Evolutionary conservation across 805 yeast species (phyloP).

Genomic region (Cyberlindnera amylophila): DNA sequence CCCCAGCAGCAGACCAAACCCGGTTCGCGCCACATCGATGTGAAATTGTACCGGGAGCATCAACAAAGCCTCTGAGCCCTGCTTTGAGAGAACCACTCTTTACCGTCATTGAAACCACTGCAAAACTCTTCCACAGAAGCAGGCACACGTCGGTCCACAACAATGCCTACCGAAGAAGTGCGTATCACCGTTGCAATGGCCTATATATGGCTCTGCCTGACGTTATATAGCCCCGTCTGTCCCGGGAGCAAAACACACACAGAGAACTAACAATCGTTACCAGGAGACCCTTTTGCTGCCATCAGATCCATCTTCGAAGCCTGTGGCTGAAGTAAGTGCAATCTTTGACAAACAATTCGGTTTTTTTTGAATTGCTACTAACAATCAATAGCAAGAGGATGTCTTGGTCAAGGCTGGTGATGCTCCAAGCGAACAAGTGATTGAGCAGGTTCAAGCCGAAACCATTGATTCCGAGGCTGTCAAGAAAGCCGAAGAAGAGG

Average conservation of each 20-base stretch:
- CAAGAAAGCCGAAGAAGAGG: slow-evolving; percentile 26
- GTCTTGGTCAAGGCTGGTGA: slow-evolving; percentile 16
- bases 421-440: background rate
- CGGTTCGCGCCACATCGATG: slow-evolving; percentile 10
- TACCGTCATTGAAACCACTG: background rate
- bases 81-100: background rate
- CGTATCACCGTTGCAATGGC: background rate
- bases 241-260: background rate
- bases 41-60: slow-evolving; percentile 10
- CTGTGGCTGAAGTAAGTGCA: slow-evolving; percentile 20
- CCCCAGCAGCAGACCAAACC: background rate
- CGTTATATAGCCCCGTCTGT: background rate
- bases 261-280: slow-evolving; percentile 2
- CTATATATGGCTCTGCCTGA: no score
- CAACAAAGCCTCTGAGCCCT: slow-evolving; percentile 4
- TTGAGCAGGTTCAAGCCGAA: slow-evolving; percentile 8
- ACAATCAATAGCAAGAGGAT: slow-evolving; percentile 22
- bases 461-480: slow-evolving; percentile 18
- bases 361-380: slow-evolving; percentile 10
- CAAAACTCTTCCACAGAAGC: background rate
- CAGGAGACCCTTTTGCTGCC: slow-evolving; percentile 17
- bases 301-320: slow-evolving; percentile 15
- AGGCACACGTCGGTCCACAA: background rate
- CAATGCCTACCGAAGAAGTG: background rate
- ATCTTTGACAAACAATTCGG: no score